Evolutionary conservation across 306 rosid genomes (phyloP), one percentile per base, ranked within the genome.

Genomic region (Cicer pinnatifidum): DNA sequence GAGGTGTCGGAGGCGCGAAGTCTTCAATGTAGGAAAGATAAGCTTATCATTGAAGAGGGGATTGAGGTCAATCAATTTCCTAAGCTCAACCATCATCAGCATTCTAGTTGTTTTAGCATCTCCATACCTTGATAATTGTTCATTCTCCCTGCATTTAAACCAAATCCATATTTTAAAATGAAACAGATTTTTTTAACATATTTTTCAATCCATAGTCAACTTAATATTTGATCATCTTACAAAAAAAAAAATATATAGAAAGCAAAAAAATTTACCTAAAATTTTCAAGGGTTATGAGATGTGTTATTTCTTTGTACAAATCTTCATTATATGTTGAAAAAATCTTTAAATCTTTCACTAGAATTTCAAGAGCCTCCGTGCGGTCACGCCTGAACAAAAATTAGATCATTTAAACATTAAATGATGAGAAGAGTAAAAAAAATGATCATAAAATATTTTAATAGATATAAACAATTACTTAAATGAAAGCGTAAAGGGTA

Each of bases 41-140:
- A 90, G 93, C 83, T 93, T 93, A 57, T 93, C 89, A 0, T 79
- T 85, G 9, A 93, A 72, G 54, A 83, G 84, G 44, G 92, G 96
- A 70, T 93, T 89, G 71, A 84, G 85, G 76, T 87, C 87, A 2
- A 93, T 81, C 71, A 93, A 78, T 71, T 85, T 90, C 78, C 71
- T 93, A 45, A 93, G 84, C 84, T 90, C 96, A 40, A 76, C 33
- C 64, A 89, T 47, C 96, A 93, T 82, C 38, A 82, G 79, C 54
- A 80, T 75, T 50, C 96, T 87, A 67, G 93, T 88, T 57, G 90
- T 74, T 81, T 69, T 84, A 17, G 86, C 85, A 76, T 93, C 96
- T 43, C 88, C 92, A 9, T 89, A 93, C 73, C 80, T 81, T 46
- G 93, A 85, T 20, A 90, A 79, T 84, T 86, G 89, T 46, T 80